Base-by-base conservation (phyloP, 495 filamentous ascomycete genomes). In the Aspergillus incahuasiensis region DNA sequence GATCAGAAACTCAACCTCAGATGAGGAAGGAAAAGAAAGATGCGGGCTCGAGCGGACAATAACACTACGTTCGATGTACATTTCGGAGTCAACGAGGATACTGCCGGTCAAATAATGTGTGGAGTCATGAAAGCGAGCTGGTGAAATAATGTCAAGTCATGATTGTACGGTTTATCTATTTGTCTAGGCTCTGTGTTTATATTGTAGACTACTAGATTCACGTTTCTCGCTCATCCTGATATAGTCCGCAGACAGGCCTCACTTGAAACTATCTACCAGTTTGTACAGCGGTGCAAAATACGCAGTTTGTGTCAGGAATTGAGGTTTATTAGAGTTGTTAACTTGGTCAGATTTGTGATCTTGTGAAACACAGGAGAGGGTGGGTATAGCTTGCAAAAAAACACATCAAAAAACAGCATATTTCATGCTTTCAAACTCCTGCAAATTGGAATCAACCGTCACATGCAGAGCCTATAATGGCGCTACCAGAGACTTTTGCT, bases 1-100 rank as follows among this genome's bases (percentile, higher is more conserved):
- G 61, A 8, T 63, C 52, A 1, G 56, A 55, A 19, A 47, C 57
- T 12, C 59, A 65, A 12, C 25, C 52, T 6, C 58, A 41, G 44
- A 39, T 54, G n/a, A 57, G 25, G 8, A 28, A 28, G 8, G 25
- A 54, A 16, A 59, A 57, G 35, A 60, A 55, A 45, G 65, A 70
- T 18, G 21, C 47, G 22, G 60, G 52, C 9, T 35, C 32, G 12
- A 35, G 9, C 32, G 32, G 12, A 35, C 34, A 56, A 49, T 56
- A 51, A n/a, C 11, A 35, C 13, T 34, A 19, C 50, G 21, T 44
- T 3, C 21, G 13, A 22, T 21, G 43, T 16, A 13, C 2, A 25
- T 40, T 12, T 40, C 8, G n/a, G 8, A 40, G 38, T n/a, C 18
- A 18, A 6, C 15, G 38, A 6, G 38, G 12, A 18, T 18, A 16